A percentile compares a stretch with the other conserved stretches of the same genome.
Conservation (phyloP, 2,329 filamentous ascomycete genomes). For the Endothia cerciana region DNA sequence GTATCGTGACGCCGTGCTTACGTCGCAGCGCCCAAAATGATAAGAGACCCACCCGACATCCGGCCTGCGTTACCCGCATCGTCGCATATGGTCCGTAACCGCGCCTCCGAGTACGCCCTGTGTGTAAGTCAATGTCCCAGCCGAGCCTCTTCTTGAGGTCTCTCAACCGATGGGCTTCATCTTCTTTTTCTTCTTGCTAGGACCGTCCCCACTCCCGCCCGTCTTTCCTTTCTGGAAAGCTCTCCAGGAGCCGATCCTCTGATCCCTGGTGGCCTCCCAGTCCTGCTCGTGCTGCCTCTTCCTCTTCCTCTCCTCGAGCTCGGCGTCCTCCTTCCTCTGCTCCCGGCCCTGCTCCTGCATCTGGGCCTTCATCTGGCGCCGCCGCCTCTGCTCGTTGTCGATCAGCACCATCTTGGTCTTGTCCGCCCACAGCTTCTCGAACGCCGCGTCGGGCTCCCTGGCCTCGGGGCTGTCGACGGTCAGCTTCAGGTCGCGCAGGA, state of each 20-base stretch:
- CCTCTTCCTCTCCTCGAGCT: slow-evolving; percentile 77
- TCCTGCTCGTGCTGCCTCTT: slow-evolving; percentile 92
- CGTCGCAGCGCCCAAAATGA: background rate
- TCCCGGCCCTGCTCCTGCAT: slow-evolving; percentile 96
- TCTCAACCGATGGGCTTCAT: slow-evolving; percentile 63
- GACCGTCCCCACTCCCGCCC: slow-evolving; percentile 44
- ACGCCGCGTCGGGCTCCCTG: slow-evolving; percentile 70
- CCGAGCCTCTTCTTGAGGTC: background rate
- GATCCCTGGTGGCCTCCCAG: slow-evolving; percentile 91
- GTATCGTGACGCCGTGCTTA: background rate
- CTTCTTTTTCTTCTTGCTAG: slow-evolving; percentile 71
- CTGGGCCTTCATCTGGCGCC: slow-evolving; percentile 87
- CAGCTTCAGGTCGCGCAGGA: slow-evolving; percentile 94
- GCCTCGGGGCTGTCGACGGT: slow-evolving; percentile 86
- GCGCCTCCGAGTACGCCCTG: background rate
- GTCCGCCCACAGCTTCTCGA: slow-evolving; percentile 83
- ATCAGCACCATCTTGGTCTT: slow-evolving; percentile 89
- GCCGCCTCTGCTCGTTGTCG: slow-evolving; percentile 85
- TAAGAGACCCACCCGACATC: slow-evolving; percentile 1
- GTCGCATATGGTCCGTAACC: background rate
- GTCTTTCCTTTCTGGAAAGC: slow-evolving; percentile 80
- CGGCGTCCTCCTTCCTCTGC: slow-evolving; percentile 83
- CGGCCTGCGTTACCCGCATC: background rate
- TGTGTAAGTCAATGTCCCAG: slow-evolving; percentile 16
- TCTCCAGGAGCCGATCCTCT: slow-evolving; percentile 92